Evolutionary conservation across 2,329 filamentous ascomycete genomes (phyloP).

Genomic region (Ascochyta koolunga): DNA sequence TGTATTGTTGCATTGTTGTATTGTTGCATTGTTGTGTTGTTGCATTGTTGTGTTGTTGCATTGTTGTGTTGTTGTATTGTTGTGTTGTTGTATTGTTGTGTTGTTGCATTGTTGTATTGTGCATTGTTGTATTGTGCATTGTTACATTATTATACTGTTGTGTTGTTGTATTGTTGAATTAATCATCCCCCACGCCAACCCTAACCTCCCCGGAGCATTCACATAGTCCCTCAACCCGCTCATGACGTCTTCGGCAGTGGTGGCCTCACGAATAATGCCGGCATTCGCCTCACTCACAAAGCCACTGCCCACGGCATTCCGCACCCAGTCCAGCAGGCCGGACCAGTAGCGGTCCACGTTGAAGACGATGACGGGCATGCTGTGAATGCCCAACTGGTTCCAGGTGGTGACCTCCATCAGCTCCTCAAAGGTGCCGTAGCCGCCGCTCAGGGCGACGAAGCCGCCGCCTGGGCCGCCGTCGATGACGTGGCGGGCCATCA

Average conservation of each 20-base stretch:
- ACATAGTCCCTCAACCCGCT: constrained; percentile 74
- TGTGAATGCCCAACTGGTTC: constrained; percentile 97
- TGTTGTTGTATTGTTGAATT: too few species aligned
- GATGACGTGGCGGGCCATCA: constrained; percentile 90
- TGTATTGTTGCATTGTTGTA: too few species aligned
- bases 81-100: too few species aligned
- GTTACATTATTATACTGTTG: too few species aligned
- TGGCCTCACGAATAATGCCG: constrained; percentile 79
- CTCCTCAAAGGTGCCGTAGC: constrained; percentile 96
- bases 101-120: too few species aligned
- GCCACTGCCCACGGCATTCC: constrained; percentile 73
- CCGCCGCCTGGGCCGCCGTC: constrained; percentile 81
- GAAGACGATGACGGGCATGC: constrained; percentile 71
- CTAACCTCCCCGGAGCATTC: constrained; percentile 74
- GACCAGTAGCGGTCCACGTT: constrained; percentile 95
- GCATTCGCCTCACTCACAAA: constrained; percentile 77
- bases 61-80: too few species aligned
- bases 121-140: too few species aligned
- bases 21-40: too few species aligned
- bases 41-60: too few species aligned
- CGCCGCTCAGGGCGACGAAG: constrained; percentile 86
- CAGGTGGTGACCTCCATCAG: constrained; percentile 89
- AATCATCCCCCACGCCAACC: constrained; percentile 86
- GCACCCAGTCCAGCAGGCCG: constrained; percentile 81
- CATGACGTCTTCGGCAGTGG: constrained; percentile 74